Evolutionary conservation across 108 stramenopile species (phyloP), one percentile per base, ranked within the genome.

Genomic region (Cyclotella kingstonii): DNA sequence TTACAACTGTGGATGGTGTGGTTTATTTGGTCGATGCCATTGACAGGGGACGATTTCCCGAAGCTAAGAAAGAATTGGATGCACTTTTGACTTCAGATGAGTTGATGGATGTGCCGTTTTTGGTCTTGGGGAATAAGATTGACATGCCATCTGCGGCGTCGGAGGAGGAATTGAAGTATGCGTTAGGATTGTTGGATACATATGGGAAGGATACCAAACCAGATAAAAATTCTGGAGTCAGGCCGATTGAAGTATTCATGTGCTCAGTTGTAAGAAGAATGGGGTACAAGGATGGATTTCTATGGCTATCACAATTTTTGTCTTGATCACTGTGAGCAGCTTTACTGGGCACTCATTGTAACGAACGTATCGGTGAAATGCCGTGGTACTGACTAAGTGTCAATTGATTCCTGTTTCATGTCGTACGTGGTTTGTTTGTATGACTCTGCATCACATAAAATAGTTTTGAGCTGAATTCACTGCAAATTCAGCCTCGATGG

Each of bases 41-140:
- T 48, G 94, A 96, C 73, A 80, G 90, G 40, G 96, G 93, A 33
- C 81, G 97, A 43, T 97, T 98, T 70, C 97, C 97, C 36, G 97
- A 99, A 76, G 96, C 99, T 7, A 98, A 98, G 87, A 94, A 86
- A 63, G 99, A 98, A 66, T 79, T 99, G 63, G 99, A 98, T 80
- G 86, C 91, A 23, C 75, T 97, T 25, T 76, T 95, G 49, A 87
- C 88, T 27, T 87, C 81, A 34, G 96, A 97, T 63, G 95, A 96
- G 75, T 80, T 99, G 57, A 78, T 80, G 25, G 93, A 94, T 66
- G 96, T 98, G 30, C 98, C 98, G 12, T 98, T 98, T 68, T 85
- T 99, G 60, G 96, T 99, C 28, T 83, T 99, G 44, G 99, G 99
- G 59, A 99, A 99, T 80, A 99, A 99, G 75, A 98, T 98, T 67